A percentile compares a stretch with the other conserved stretches of the same genome.
Evolutionary conservation across 2,329 filamentous ascomycete genomes (phyloP).

Genomic region (Fusarium newnesense): DNA sequence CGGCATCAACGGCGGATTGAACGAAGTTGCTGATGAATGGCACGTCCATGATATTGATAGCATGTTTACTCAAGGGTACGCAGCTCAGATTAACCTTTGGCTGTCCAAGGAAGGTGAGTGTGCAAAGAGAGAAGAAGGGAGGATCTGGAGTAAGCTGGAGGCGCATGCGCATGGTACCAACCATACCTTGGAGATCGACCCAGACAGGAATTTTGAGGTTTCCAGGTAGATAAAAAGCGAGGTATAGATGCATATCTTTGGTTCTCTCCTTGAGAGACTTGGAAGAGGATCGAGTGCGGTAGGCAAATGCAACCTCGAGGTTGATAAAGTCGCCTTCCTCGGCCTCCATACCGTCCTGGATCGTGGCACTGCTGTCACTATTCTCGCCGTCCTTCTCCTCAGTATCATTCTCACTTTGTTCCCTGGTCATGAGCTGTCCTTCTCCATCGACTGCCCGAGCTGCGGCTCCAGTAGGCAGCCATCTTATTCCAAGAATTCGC

Average conservation of each 20-base stretch:
- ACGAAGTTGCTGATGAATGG: conserved; percentile 81
- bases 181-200: conserved; percentile 78
- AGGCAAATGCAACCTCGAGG: conserved; percentile 79
- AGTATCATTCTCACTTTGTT: conserved; percentile 48
- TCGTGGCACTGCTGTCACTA: conserved; percentile 48
- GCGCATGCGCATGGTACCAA: conserved; percentile 75
- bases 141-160: conserved; percentile 80
- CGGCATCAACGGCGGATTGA: conserved; percentile 77
- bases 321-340: conserved; percentile 84
- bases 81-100: conserved; percentile 78
- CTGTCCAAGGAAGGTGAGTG: conserved; percentile 78
- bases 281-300: conserved; percentile 70
- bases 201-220: conserved; percentile 71
- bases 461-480: conserved; percentile 77
- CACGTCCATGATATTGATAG: conserved; percentile 79
- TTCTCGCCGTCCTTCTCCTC: conserved; percentile 51
- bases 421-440: conserved; percentile 61
- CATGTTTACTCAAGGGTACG: conserved; percentile 74
- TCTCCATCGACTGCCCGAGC: conserved; percentile 67
- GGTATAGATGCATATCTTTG: conserved; percentile 71
- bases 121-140: conserved; percentile 80
- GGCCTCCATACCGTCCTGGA: conserved; percentile 73
- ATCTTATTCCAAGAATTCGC: conserved; percentile 76
- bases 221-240: conserved; percentile 75
- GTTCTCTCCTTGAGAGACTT: conserved; percentile 75